A percentile compares a stretch with the other conserved stretches of the same genome.
These are phyloP conservation scores for Aspergillus clavatus DNA, from an alignment of 2,329 filamentous ascomycete species.

Conservation along the genomic window DNA sequence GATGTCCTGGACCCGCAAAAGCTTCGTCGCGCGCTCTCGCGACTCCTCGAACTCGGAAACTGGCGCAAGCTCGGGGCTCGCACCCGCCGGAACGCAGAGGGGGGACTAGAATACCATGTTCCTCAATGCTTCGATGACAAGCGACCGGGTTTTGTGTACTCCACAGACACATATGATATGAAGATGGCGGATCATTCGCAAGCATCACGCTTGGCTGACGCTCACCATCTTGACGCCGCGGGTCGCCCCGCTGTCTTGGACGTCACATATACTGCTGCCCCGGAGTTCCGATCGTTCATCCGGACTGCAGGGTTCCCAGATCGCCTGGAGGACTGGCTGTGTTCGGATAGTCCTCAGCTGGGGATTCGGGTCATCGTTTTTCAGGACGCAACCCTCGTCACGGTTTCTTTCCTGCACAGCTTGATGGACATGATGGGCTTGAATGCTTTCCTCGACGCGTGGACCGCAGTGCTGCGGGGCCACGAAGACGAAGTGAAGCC, in stretches of 20 bases:
- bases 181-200: conserved; percentile 41
- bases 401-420: conserved; percentile 46
- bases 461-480: conserved; percentile 45
- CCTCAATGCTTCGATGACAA: conserved; percentile 32
- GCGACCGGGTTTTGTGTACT: conserved; percentile 41
- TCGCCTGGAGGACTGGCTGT: conserved; percentile 38
- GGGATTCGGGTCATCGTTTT: conserved; percentile 48
- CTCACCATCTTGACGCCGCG: not conserved
- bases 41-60: conserved; percentile 40
- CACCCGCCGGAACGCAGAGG: conserved; percentile 38
- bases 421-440: conserved; percentile 47
- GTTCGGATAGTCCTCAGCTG: conserved; percentile 44
- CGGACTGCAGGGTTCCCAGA: conserved; percentile 30
- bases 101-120: conserved; percentile 42
- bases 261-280: not conserved
- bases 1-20: conserved; percentile 44
- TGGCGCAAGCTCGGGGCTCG: conserved; percentile 48
- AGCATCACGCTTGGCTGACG: conserved; percentile 16
- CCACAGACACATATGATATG: conserved; percentile 34
- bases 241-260: not conserved
- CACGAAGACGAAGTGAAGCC: conserved; percentile 39
- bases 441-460: conserved; percentile 41
- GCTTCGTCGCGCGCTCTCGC: conserved; percentile 33
- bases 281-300: conserved; percentile 4
- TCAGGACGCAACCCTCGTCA: conserved; percentile 47